These are phyloP conservation scores for Clarireedia sp. DNA, from an alignment of 2,329 filamentous ascomycete genomes.

Conservation along the genomic window DNA sequence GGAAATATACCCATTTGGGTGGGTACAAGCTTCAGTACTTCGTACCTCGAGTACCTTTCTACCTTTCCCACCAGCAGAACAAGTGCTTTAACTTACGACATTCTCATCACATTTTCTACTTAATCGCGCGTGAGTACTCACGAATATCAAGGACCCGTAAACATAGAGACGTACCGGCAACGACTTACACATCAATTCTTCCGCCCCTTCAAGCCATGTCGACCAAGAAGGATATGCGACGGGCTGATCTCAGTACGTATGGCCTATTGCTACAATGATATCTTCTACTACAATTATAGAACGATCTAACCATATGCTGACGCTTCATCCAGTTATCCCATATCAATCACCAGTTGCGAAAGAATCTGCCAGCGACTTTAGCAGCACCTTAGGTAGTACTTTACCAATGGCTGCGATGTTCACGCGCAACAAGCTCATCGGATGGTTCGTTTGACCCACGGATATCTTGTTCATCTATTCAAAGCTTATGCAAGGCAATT, in stretches of 20 bases:
- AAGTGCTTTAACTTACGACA: too few species aligned
- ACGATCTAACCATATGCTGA: background rate
- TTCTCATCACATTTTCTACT: too few species aligned
- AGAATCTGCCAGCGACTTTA: constrained; percentile 58
- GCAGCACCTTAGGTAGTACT: constrained; percentile 64
- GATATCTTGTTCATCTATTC: background rate
- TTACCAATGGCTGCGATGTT: constrained; percentile 96
- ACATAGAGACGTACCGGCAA: background rate
- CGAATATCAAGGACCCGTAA: too few species aligned
- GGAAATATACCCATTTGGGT: too few species aligned
- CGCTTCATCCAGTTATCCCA: constrained; percentile 66
- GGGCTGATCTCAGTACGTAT: constrained; percentile 60
- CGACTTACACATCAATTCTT: background rate
- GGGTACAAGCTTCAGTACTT: too few species aligned
- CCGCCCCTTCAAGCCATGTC: constrained; percentile 43
- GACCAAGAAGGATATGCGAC: constrained; percentile 60
- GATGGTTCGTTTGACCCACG: constrained; percentile 42
- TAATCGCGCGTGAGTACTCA: too few species aligned
- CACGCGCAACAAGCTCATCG: constrained; percentile 75
- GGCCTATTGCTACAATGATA: background rate
- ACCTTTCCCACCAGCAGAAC: too few species aligned
- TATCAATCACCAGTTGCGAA: constrained; percentile 70
- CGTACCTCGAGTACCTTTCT: too few species aligned
- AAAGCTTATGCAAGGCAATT: background rate
- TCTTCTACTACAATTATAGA: too few species aligned